Evolutionary conservation across 1,284 basidiomycete genomes (phyloP).

Genomic region (Laetiporus sulphureus): DNA sequence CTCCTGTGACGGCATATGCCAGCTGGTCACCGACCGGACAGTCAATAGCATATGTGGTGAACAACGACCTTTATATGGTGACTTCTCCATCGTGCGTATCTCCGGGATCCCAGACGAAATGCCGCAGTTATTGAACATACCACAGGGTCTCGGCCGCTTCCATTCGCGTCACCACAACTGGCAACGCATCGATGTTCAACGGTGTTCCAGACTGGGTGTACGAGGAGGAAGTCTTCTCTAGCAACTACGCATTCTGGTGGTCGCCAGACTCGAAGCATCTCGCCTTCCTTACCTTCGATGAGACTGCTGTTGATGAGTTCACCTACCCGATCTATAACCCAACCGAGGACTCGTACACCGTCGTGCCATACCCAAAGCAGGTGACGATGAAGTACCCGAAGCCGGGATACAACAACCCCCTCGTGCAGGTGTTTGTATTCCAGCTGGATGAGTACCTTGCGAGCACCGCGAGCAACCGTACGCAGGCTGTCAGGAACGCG

Average conservation of each 20-base stretch:
- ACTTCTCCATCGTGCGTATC: conserved; percentile 48
- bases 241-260: conserved; percentile 85
- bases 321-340: conserved; percentile 90
- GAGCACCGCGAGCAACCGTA: conserved; percentile 22
- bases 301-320: conserved; percentile 83
- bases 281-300: conserved; percentile 85
- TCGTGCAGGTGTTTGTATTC: conserved; percentile 82
- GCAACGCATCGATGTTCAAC: conserved; percentile 83
- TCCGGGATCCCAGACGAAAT: too few species aligned
- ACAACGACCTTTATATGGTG: conserved; percentile 82
- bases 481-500: conserved; percentile 33
- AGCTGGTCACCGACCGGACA: conserved; percentile 82
- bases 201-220: conserved; percentile 98
- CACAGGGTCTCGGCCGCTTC: conserved; percentile 35
- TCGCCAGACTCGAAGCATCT: conserved; percentile 77
- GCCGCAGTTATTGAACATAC: too few species aligned
- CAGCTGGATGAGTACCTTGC: conserved; percentile 49
- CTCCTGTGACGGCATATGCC: conserved; percentile 71
- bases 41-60: conserved; percentile 75
- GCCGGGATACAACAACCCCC: conserved; percentile 87
- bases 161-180: conserved; percentile 80
- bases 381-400: conserved; percentile 87
- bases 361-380: conserved; percentile 75
- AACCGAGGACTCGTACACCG: conserved; percentile 54
- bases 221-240: conserved; percentile 85